Conservation (phyloP, 2,329 filamentous ascomycete species). For the Colletotrichum zoysiae region DNA sequence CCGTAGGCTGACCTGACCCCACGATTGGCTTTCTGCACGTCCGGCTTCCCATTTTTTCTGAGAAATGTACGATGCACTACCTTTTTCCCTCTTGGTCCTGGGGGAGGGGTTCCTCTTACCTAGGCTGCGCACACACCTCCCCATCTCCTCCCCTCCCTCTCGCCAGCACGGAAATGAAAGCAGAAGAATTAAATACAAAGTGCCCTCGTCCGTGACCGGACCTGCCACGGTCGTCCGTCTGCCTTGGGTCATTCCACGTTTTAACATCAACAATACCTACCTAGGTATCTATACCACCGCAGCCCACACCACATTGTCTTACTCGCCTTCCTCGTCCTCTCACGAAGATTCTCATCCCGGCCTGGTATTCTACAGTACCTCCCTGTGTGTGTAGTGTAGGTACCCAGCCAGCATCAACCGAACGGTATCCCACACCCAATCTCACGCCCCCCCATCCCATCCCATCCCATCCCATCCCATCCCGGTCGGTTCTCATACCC, state of each 20-base stretch:
- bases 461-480: neutral
- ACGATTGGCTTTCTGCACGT: slow-evolving; percentile 22
- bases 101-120: neutral
- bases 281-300: no score
- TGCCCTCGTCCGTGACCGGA: slow-evolving; percentile 20
- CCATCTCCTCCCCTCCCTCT: slow-evolving; percentile 20
- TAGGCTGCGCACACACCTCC: slow-evolving; percentile 37
- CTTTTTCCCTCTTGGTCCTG: neutral
- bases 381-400: no score
- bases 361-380: neutral
- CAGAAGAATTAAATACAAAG: slow-evolving; percentile 30
- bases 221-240: slow-evolving; percentile 8
- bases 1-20: slow-evolving; percentile 1
- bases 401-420: slow-evolving; percentile 2
- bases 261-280: slow-evolving; percentile 10
- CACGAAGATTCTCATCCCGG: neutral
- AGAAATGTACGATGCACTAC: neutral
- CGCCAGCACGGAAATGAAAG: neutral
- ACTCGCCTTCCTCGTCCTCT: neutral
- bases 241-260: slow-evolving; percentile 12
- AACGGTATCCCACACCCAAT: slow-evolving; percentile 28
- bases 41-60: neutral
- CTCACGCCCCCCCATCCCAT: slow-evolving; percentile 15
- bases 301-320: neutral
- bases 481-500: slow-evolving; percentile 35